These are phyloP conservation scores for Penicillium odoratum DNA, from an alignment of 495 filamentous ascomycete genomes.

Conservation along the genomic window DNA sequence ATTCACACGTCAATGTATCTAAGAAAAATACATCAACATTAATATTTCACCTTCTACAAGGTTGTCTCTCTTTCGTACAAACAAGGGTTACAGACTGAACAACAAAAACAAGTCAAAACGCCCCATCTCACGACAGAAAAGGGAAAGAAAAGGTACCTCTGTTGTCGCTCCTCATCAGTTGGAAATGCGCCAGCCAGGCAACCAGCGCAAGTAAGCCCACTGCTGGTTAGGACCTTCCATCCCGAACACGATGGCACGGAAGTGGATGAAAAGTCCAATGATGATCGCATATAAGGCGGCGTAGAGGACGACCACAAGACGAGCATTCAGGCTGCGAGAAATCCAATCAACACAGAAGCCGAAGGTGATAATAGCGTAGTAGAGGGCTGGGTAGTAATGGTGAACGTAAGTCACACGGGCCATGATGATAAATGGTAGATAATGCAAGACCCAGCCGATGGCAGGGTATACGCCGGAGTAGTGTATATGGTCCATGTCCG, in stretches of 20 bases:
- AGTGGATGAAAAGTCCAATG: conserved; percentile 80
- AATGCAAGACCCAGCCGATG: conserved; percentile 94
- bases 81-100: neutral
- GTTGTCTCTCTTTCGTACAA: neutral
- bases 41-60: neutral
- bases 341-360: conserved; percentile 90
- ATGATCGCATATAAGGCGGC: conserved; percentile 66
- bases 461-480: conserved; percentile 90
- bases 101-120: neutral
- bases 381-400: conserved; percentile 98
- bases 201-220: conserved; percentile 93
- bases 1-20: neutral
- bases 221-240: conserved; percentile 84
- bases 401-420: conserved; percentile 98
- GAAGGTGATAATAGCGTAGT: conserved; percentile 88
- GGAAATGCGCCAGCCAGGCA: conserved; percentile 57
- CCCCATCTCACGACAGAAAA: neutral
- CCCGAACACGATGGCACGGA: conserved; percentile 94
- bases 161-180: conserved; percentile 31
- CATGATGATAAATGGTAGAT: conserved; percentile 94
- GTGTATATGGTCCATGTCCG: conserved; percentile 88
- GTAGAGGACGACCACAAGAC: conserved; percentile 62
- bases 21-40: conserved; percentile 5
- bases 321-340: conserved; percentile 60
- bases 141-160: neutral